Evolutionary conservation across 108 stramenopile genomes (phyloP).

Genomic region (Bacterosira constricta): DNA sequence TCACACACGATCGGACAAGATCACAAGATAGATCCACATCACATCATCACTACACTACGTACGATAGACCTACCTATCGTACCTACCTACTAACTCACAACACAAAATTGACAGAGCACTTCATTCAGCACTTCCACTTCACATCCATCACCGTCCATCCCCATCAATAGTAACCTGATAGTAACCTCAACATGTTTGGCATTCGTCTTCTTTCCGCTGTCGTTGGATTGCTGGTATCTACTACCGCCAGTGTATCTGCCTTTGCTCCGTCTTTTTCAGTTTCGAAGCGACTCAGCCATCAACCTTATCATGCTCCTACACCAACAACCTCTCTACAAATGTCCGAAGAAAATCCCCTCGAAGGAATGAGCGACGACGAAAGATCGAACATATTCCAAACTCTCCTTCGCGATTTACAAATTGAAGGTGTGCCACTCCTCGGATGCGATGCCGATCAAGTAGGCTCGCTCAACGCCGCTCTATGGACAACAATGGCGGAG

Average conservation of each 20-base stretch:
- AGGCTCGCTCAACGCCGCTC: slow-evolving; percentile 67
- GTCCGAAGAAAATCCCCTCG: slow-evolving; percentile 25
- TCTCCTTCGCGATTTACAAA: slow-evolving; percentile 73
- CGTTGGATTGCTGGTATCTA: neutral
- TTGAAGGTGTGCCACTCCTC: slow-evolving; percentile 80
- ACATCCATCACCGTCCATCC: too few species aligned
- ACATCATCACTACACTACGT: too few species aligned
- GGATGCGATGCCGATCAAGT: slow-evolving; percentile 75
- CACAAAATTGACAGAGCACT: too few species aligned
- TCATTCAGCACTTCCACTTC: too few species aligned
- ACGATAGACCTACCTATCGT: too few species aligned
- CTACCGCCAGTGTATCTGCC: neutral
- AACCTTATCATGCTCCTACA: neutral
- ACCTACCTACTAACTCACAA: too few species aligned
- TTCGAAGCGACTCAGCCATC: neutral
- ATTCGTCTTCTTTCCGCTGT: neutral
- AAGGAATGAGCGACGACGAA: slow-evolving; percentile 56
- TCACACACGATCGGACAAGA: too few species aligned
- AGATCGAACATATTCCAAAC: slow-evolving; percentile 66
- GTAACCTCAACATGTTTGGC: too few species aligned
- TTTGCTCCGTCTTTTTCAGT: neutral
- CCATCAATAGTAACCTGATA: too few species aligned
- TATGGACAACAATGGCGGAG: slow-evolving; percentile 88
- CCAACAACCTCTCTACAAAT: slow-evolving; percentile 2
- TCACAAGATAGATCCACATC: too few species aligned